phyloP scores from a whole-genome alignment of 768 basidiomycete species.

The Mycena crocata region DNA sequence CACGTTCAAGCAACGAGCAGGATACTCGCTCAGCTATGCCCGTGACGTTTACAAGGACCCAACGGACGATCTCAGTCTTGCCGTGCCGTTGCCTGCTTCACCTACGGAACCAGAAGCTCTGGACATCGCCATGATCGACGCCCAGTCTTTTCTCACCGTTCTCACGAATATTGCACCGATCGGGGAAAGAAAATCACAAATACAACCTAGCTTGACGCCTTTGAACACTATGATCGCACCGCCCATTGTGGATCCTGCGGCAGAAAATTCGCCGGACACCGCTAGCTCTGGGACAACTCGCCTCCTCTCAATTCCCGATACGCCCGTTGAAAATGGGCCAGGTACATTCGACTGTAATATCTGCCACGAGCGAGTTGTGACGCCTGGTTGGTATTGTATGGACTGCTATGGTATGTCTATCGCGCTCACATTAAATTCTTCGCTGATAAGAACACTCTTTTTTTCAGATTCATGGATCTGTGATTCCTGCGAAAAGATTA shows the following conservation, averaged over 20 bases:
- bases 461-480: conserved; percentile 18
- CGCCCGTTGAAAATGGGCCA: neutral
- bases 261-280: neutral
- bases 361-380: neutral
- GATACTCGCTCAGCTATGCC: neutral
- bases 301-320: conserved; percentile 3
- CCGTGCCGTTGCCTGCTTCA: neutral
- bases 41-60: conserved; percentile 2
- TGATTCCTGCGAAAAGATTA: conserved; percentile 17
- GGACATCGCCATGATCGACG: too few species aligned
- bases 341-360: neutral
- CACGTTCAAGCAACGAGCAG: neutral
- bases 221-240: neutral
- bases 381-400: conserved; percentile 21
- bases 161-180: neutral
- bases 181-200: neutral
- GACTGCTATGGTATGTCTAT: conserved; percentile 5
- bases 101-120: too few species aligned
- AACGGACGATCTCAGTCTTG: neutral
- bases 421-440: neutral
- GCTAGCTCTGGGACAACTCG: neutral
- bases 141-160: neutral
- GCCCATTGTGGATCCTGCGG: neutral
- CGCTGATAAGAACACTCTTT: neutral
- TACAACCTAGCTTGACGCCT: neutral